These are phyloP conservation scores for Dryas integrifolia DNA, from an alignment of 331 rosid species.

Conservation along the genomic window DNA sequence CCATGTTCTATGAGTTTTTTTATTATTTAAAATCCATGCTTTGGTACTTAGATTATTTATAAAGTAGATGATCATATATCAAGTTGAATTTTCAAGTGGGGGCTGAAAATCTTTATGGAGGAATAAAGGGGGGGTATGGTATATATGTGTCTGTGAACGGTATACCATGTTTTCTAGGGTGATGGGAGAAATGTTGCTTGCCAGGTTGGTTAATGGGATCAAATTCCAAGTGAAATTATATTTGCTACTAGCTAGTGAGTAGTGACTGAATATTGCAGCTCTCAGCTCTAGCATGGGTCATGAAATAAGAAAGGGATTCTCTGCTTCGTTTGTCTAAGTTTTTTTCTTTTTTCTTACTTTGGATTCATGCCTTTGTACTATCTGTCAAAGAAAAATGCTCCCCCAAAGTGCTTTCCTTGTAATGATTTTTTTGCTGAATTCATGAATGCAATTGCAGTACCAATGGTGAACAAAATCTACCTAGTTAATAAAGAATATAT, in stretches of 20 bases:
- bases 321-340: neutral
- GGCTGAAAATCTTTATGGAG: constrained; percentile 39
- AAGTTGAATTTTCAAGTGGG: constrained; percentile 46
- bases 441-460: constrained; percentile 27
- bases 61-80: constrained; percentile 19
- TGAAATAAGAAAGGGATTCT: constrained; percentile 32
- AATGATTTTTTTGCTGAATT: constrained; percentile 41
- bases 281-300: constrained; percentile 28
- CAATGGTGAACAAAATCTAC: constrained; percentile 43
- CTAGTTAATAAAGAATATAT: constrained; percentile 16
- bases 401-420: constrained; percentile 17
- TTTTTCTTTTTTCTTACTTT: constrained; percentile 25
- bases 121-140: constrained; percentile 34
- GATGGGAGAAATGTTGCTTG: neutral
- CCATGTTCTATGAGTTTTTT: constrained; percentile 40
- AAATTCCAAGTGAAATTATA: constrained; percentile 19
- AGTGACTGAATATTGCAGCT: constrained; percentile 15
- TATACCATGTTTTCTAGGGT: constrained; percentile 11
- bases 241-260: constrained; percentile 15
- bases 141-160: neutral
- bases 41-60: constrained; percentile 27
- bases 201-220: neutral
- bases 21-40: constrained; percentile 35
- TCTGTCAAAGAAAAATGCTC: constrained; percentile 22
- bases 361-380: constrained; percentile 31